These are phyloP conservation scores for Ehretia macrophylla DNA, from an alignment of 257 asterid species.

Conservation along the genomic window DNA sequence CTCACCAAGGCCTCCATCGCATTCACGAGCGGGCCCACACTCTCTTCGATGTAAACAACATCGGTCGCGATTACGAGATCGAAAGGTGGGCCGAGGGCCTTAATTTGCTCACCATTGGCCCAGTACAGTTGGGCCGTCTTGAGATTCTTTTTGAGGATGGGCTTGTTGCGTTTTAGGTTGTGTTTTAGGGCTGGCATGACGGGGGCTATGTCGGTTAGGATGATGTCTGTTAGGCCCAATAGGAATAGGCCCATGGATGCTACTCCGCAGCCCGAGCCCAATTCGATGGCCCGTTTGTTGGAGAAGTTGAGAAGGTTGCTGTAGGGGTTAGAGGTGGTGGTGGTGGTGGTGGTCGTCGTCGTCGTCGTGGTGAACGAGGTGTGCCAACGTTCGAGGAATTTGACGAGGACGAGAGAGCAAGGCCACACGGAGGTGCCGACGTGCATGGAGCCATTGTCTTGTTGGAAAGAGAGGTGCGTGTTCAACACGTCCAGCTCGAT, in stretches of 20 bases:
- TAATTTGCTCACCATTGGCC: conserved; percentile 65
- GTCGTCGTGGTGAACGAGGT: conserved; percentile 14
- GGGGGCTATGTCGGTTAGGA: conserved; percentile 86
- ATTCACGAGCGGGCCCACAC: conserved; percentile 61
- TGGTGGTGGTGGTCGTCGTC: conserved; percentile 13
- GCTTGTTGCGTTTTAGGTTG: conserved; percentile 78
- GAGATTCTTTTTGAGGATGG: conserved; percentile 48
- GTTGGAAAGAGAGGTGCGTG: conserved; percentile 67
- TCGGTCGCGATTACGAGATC: conserved; percentile 81
- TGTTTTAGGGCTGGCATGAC: conserved; percentile 91
- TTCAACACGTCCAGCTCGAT: conserved; percentile 58
- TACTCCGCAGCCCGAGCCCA: conserved; percentile 90
- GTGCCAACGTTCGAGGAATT: conserved; percentile 93
- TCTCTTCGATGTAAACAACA: conserved; percentile 87
- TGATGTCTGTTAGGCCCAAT: conserved; percentile 68
- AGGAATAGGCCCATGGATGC: conserved; percentile 77
- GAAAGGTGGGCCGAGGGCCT: conserved; percentile 55
- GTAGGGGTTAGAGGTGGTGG: conserved; percentile 60
- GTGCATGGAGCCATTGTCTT: conserved; percentile 94
- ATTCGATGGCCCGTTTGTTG: conserved; percentile 71
- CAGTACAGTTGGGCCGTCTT: conserved; percentile 71
- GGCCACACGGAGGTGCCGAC: conserved; percentile 99
- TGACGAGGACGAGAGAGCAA: conserved; percentile 79
- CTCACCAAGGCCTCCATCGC: conserved; percentile 64
- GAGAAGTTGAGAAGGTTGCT: conserved; percentile 60